phyloP scores from a whole-genome alignment of 768 basidiomycete species.

The Zangia roseola region DNA sequence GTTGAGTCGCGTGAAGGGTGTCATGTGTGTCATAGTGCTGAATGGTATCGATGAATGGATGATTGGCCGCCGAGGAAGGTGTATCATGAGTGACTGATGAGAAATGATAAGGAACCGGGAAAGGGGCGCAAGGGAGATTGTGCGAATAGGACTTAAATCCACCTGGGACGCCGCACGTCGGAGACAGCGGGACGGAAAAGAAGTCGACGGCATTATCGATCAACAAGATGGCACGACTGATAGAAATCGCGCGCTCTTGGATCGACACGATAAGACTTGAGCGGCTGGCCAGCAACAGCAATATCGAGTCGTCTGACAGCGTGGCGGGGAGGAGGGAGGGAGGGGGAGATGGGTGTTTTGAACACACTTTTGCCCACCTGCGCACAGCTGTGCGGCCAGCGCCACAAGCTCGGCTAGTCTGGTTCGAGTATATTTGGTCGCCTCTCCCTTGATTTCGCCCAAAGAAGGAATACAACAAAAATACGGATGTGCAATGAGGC shows the following conservation, averaged over 20 bases:
- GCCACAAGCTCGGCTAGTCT: slow-evolving; percentile 27
- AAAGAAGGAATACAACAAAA: slow-evolving; percentile 32
- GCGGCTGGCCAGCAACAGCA: slow-evolving; percentile 37
- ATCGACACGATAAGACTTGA: slow-evolving; percentile 29
- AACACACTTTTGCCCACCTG: slow-evolving; percentile 28
- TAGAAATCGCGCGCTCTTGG: slow-evolving; percentile 33
- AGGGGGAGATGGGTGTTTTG: slow-evolving; percentile 16
- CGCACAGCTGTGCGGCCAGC: slow-evolving; percentile 36
- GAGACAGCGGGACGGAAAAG: slow-evolving; percentile 27
- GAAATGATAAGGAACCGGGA: slow-evolving; percentile 13
- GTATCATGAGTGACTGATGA: slow-evolving; percentile 20
- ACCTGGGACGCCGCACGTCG: slow-evolving; percentile 21
- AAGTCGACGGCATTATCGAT: slow-evolving; percentile 41
- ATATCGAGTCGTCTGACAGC: slow-evolving; percentile 38
- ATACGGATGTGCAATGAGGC: slow-evolving; percentile 33
- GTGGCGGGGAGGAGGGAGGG: slow-evolving; percentile 13
- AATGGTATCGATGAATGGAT: slow-evolving; percentile 26
- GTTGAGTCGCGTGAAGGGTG: slow-evolving; percentile 18
- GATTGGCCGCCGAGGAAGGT: slow-evolving; percentile 25
- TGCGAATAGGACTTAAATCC: slow-evolving; percentile 28
- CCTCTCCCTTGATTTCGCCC: slow-evolving; percentile 27
- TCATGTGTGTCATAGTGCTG: slow-evolving; percentile 12
- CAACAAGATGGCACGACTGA: slow-evolving; percentile 40
- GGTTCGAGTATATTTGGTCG: slow-evolving; percentile 14
- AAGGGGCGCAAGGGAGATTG: slow-evolving; percentile 24